Evolutionary conservation across 2,329 filamentous ascomycete species (phyloP).

Genomic region (Alternaria gansuensis): DNA sequence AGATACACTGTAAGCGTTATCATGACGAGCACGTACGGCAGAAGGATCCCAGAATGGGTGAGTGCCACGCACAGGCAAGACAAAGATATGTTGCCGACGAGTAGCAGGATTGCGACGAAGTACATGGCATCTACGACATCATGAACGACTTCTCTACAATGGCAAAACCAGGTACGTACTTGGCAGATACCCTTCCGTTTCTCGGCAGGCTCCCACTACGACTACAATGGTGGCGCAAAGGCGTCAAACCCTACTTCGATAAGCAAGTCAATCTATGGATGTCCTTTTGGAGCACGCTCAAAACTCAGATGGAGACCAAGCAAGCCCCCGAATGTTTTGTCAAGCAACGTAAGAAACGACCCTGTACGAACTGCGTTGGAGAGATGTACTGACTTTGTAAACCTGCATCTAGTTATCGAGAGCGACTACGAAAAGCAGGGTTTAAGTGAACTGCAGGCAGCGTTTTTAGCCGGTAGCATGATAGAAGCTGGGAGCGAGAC

Average conservation of each 20-base stretch:
- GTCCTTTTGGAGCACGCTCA: conserved; percentile 41
- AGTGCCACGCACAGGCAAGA: conserved; percentile 10
- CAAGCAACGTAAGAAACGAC: conserved; percentile 30
- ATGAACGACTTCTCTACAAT: conserved; percentile 48
- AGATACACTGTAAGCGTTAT: conserved; percentile 49
- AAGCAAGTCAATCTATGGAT: conserved; percentile 49
- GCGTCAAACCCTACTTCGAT: conserved; percentile 40
- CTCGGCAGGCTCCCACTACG: conserved; percentile 38
- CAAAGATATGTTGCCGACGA: background rate
- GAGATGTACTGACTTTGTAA: background rate
- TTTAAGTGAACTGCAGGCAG: conserved; percentile 48
- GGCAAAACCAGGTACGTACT: conserved; percentile 42
- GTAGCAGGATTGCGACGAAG: conserved; percentile 43
- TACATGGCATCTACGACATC: conserved; percentile 46
- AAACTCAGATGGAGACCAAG: conserved; percentile 44
- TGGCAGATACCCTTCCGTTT: conserved; percentile 46
- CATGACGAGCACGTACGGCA: conserved; percentile 51
- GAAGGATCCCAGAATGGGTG: conserved; percentile 46
- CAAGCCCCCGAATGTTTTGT: conserved; percentile 50
- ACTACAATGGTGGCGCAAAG: conserved; percentile 47
- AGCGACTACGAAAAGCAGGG: conserved; percentile 52
- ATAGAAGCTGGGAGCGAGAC: conserved; percentile 56
- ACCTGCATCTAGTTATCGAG: conserved; percentile 32
- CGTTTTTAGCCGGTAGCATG: conserved; percentile 49
- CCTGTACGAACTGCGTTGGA: background rate